Evolutionary conservation across 805 yeast species (phyloP).

Genomic region (Metschnikowia hibisci): DNA sequence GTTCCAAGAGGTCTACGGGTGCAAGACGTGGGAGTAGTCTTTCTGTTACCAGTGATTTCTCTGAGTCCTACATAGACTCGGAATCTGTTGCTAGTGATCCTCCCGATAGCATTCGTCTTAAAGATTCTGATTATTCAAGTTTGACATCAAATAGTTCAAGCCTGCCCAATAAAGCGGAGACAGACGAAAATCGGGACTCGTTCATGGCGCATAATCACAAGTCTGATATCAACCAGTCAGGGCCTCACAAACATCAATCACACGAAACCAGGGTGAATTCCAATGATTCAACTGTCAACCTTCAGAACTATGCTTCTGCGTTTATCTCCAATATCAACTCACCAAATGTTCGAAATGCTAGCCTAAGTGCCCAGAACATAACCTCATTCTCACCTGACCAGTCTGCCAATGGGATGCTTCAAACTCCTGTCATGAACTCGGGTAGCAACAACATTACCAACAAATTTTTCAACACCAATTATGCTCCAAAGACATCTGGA

Average conservation of each 20-base stretch:
- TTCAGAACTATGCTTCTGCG: conserved; percentile 1
- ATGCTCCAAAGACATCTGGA: conserved; percentile 12
- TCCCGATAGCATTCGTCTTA: background rate
- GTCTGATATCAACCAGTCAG: background rate
- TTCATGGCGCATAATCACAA: background rate
- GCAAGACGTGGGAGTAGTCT: background rate
- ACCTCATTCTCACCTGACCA: conserved; percentile 5
- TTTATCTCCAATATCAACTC: conserved; percentile 1
- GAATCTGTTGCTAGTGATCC: background rate
- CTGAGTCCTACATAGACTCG: conserved; percentile 2
- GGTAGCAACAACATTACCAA: conserved; percentile 34
- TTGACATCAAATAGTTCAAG: background rate
- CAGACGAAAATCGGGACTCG: background rate
- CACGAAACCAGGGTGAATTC: background rate
- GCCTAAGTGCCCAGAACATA: background rate
- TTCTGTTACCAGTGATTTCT: conserved; percentile 2
- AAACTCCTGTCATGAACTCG: conserved; percentile 28
- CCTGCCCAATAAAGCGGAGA: conserved; percentile 2
- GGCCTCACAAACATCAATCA: background rate
- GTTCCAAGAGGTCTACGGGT: conserved; percentile 12
- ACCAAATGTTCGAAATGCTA: conserved; percentile 1
- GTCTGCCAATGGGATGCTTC: conserved; percentile 16
- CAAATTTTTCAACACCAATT: conserved; percentile 31
- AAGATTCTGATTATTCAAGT: conserved; percentile 2
- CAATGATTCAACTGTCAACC: background rate